Evolutionary conservation across 2,329 filamentous ascomycete genomes (phyloP), one percentile per base, ranked within the genome.

Genomic region (Hymenoscyphus linearis): DNA sequence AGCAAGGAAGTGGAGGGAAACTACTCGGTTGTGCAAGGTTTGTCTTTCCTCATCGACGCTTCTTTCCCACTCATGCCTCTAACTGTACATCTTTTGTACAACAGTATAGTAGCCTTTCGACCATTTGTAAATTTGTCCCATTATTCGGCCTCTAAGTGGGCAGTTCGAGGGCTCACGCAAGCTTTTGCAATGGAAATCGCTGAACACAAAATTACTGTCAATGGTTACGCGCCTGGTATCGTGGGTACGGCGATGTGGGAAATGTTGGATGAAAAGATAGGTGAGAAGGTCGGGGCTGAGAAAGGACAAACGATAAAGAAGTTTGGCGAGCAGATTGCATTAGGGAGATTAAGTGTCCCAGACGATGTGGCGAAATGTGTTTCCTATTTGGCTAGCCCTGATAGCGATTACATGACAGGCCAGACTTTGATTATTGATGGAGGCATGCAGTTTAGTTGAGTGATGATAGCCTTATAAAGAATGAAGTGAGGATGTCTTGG

Each of bases 201-300:
- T 0, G 73, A 75, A 55, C 80, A 89, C 68, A 78, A 84, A 61
- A 89, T 90, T 70, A 88, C 84, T 0, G 85, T 83, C 34, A 90
- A 89, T 65, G 81, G 82, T 0, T 89, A 89, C 66, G 85, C 84
- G 0, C 87, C 87, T 0, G 82, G 3, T 80, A 87, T 89, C 55
- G 85, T 89, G 0, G 84, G 81, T 0, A 88, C 85, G 0, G 76
- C 78, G 0, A 89, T 89, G 85, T 89, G 86, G 86, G 85, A 88
- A 53, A 69, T 83, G 2, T 88, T 89, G 59, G 87, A 89, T 63
- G 80, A 83, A 64, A 80, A 81, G 61, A 64, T 87, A 35, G 83
- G 79, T 0, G 77, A 81, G 69, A 77, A 78, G 60, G 76, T 73
- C 1, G 84, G 81, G 0, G 74, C 75, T 0, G 73, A 77, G 67